Evolutionary conservation across 768 basidiomycete genomes (phyloP).

Genomic region (Leccinum olivaceopallidum): DNA sequence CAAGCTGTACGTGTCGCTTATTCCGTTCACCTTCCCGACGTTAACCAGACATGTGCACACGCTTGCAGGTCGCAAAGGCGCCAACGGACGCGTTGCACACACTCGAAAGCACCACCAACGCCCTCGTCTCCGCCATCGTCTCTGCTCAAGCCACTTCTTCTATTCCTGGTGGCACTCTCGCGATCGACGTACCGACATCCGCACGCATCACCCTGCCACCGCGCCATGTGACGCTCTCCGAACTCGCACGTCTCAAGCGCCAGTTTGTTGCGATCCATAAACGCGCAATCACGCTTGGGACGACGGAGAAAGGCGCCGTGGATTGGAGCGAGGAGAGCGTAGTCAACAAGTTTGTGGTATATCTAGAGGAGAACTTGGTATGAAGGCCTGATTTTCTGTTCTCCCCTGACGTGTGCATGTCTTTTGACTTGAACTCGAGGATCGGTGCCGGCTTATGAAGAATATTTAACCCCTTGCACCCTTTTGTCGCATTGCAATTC

Average conservation of each 20-base stretch:
- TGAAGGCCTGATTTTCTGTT: conserved; percentile 35
- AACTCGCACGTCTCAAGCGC: conserved; percentile 86
- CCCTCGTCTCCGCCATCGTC: conserved; percentile 73
- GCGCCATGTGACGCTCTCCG: conserved; percentile 76
- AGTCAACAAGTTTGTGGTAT: conserved; percentile 65
- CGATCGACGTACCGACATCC: conserved; percentile 38
- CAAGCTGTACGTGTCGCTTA: conserved; percentile 51
- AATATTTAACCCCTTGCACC: neutral
- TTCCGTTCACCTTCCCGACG: neutral
- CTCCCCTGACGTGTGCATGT: neutral
- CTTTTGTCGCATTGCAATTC: neutral
- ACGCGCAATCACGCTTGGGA: conserved; percentile 83
- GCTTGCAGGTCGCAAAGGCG: conserved; percentile 67
- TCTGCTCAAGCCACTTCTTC: conserved; percentile 57
- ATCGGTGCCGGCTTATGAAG: no score
- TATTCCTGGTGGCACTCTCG: conserved; percentile 43
- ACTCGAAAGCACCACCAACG: conserved; percentile 75
- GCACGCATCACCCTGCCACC: conserved; percentile 62
- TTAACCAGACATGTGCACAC: neutral
- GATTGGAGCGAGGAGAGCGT: conserved; percentile 78
- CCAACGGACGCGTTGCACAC: conserved; percentile 85
- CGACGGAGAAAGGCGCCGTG: conserved; percentile 72
- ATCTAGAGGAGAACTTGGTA: conserved; percentile 66
- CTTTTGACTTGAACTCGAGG: neutral
- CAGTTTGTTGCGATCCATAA: conserved; percentile 91